Conservation (phyloP, 2,329 filamentous ascomycete genomes). For the Cryphonectria nitschkei region DNA sequence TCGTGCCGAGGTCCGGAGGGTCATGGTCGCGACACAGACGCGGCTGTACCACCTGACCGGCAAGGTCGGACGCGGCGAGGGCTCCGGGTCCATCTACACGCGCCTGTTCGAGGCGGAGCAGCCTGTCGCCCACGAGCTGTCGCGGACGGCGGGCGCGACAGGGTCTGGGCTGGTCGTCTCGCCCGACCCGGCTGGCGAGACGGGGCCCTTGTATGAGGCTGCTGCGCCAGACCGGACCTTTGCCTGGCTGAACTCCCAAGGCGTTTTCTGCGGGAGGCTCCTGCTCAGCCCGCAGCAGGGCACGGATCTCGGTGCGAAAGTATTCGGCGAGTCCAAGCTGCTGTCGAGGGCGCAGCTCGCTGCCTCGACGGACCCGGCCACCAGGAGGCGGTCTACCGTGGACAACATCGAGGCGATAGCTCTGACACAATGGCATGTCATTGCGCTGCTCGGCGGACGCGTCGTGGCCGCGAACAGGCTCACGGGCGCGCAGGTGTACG, state of each 20-base stretch:
- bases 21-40: conserved; percentile 79
- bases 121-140: conserved; percentile 74
- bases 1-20: conserved; percentile 70
- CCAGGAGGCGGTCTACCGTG: conserved; percentile 66
- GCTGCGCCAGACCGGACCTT: conserved; percentile 71
- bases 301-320: conserved; percentile 69
- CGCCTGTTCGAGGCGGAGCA: conserved; percentile 87
- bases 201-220: conserved; percentile 55
- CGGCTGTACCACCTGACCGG: conserved; percentile 82
- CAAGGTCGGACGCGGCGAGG: conserved; percentile 75
- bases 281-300: conserved; percentile 55
- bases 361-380: conserved; percentile 66
- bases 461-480: conserved; percentile 86
- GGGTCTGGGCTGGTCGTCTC: conserved; percentile 75
- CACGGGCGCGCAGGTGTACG: conserved; percentile 82
- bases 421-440: conserved; percentile 90
- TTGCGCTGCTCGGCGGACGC: conserved; percentile 80
- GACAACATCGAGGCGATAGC: conserved; percentile 80
- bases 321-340: conserved; percentile 80
- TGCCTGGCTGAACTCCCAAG: conserved; percentile 88
- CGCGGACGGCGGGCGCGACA: conserved; percentile 56
- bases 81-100: conserved; percentile 82
- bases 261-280: conserved; percentile 85
- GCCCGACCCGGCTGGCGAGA: conserved; percentile 66
- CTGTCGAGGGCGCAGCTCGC: conserved; percentile 71